Evolutionary conservation across 345 rosid genomes (phyloP), one percentile per base, ranked within the genome.

Genomic region (Pelargonium nanum): DNA sequence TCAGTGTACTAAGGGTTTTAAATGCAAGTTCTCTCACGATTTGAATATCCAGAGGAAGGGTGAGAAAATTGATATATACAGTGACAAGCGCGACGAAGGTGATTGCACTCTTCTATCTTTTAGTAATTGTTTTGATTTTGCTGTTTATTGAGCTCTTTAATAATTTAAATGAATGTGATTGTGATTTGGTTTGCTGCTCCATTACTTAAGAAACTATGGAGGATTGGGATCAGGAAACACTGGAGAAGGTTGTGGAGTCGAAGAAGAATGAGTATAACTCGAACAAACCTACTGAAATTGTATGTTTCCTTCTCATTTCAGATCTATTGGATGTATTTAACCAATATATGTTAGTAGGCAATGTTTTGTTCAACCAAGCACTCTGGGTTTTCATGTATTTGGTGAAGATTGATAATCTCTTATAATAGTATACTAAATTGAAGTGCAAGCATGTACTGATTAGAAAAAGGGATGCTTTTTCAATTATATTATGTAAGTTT

Each of bases 1-100:
- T 59, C 99, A 89, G 64, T 93, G 99, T 65, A 74, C 79, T 1
- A 85, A 93, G 71, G 97, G 96, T 24, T 89, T 89, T 65, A 85
- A 89, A 75, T 93, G 97, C 88, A 93, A 93, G 68, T 85, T 93
- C 67, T 93, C 99, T 0, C 99, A 93, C 64, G 97, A 87, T 75
- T 64, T 93, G 83, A 93, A 87, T 79, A 76, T 92, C 56, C 94
- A 87, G 77, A 82, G 99, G 70, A 93, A 93, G 86, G 99, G 99
- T 30, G 99, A 85, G 76, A 93, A 93, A 81, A 85, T 89, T 61
- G 94, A 87, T 63, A 61, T 93, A 56, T 93, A 87, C 68, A 85
- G 94, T 55, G 97, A 89, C 57, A 78, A 78, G 83, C 99, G 96
- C 23, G 96, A 93, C 40, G 58, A 80, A 82, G 96, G 96, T 92